phyloP scores from a whole-genome alignment of 2,329 filamentous ascomycete species.

The Nemania sp. region DNA sequence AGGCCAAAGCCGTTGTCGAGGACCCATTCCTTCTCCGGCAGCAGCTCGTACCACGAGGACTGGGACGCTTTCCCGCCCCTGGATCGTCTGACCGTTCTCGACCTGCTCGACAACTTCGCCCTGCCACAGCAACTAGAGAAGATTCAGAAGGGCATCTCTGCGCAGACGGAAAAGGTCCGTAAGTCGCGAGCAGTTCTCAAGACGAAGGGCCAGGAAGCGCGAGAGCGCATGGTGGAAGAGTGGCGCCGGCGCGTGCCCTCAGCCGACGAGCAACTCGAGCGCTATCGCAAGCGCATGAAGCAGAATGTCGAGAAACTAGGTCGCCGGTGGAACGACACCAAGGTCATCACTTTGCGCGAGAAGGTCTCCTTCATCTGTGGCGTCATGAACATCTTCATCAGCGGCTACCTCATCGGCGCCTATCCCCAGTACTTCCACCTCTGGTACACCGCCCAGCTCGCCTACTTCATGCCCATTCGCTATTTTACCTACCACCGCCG shows the following conservation, averaged over 20 bases:
- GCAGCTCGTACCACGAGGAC: conserved; percentile 83
- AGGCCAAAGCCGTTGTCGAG: conserved; percentile 64
- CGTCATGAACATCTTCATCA: conserved; percentile 96
- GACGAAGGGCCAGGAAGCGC: conserved; percentile 75
- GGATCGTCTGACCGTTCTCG: conserved; percentile 87
- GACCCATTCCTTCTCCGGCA: conserved; percentile 79
- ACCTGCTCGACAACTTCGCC: conserved; percentile 91
- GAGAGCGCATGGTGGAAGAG: conserved; percentile 87
- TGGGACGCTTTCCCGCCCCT: conserved; percentile 86
- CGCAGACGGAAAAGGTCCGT: conserved; percentile 82
- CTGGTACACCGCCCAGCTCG: conserved; percentile 86
- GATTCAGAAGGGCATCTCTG: conserved; percentile 78
- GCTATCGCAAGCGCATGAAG: conserved; percentile 86
- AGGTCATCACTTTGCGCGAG: conserved; percentile 84
- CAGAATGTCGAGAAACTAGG: conserved; percentile 85
- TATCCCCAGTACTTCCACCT: conserved; percentile 83
- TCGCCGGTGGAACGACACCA: conserved; percentile 84
- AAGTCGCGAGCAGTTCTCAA: conserved; percentile 81
- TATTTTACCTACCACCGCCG: conserved; percentile 88
- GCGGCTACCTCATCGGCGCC: conserved; percentile 88
- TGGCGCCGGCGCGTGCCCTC: conserved; percentile 85
- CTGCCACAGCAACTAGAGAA: conserved; percentile 89
- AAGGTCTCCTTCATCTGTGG: conserved; percentile 96
- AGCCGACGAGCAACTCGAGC: conserved; percentile 89
- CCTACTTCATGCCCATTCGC: conserved; percentile 97